Evolutionary conservation across 139 green algal species (phyloP).

Genomic region (Raphidocelis subcapitata): DNA sequence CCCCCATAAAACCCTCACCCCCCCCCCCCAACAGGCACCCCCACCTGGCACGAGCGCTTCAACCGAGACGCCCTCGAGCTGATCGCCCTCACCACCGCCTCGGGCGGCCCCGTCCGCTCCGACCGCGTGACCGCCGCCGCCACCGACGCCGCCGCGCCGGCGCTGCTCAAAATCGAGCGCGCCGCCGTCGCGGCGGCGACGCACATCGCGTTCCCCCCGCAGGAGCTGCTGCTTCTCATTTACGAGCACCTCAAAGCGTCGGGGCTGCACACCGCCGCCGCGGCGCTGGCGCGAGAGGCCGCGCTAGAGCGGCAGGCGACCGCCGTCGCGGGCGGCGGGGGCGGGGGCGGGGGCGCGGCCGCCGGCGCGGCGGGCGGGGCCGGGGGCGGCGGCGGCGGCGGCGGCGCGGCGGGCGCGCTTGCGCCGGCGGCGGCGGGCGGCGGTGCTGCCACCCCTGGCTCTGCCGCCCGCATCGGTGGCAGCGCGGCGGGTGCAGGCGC

Average conservation of each 20-base stretch:
- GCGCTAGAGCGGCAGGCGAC: conserved; percentile 18
- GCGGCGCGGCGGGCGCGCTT: neutral
- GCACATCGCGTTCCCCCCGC: conserved; percentile 58
- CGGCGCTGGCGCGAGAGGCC: conserved; percentile 50
- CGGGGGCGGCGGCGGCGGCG: neutral
- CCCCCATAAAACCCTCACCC: too few relatives aligned
- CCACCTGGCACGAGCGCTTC: conserved; percentile 23
- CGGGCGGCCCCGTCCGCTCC: neutral
- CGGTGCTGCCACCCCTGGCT: conserved; percentile 1
- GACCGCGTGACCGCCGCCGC: conserved; percentile 31
- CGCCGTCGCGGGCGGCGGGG: conserved; percentile 2
- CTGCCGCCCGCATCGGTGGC: neutral
- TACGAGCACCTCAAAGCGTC: conserved; percentile 65
- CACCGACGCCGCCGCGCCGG: conserved; percentile 52
- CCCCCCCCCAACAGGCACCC: too few relatives aligned
- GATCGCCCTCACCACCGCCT: conserved; percentile 31
- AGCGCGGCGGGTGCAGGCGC: neutral
- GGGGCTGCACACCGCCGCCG: conserved; percentile 54
- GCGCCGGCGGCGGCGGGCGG: neutral
- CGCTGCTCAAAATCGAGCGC: conserved; percentile 72
- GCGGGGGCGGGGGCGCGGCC: neutral
- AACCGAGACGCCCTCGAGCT: conserved; percentile 30
- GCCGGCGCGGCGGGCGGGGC: neutral
- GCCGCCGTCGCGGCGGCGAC: conserved; percentile 71
- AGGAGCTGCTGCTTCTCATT: conserved; percentile 75